Evolutionary conservation across 495 filamentous ascomycete genomes (phyloP).

Genomic region (Aspergillus asperescens): DNA sequence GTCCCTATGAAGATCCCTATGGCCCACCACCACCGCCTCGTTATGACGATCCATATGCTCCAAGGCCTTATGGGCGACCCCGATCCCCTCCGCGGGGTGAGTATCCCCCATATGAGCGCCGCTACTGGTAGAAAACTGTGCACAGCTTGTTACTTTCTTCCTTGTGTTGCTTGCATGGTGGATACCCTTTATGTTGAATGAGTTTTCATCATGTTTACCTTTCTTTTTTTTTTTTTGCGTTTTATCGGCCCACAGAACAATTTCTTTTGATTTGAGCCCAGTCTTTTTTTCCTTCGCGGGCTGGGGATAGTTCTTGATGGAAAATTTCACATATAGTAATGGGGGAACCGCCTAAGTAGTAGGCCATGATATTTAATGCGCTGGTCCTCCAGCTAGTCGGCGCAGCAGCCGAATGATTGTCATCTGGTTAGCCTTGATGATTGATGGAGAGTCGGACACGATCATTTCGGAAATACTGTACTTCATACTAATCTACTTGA

Average conservation of each 20-base stretch:
- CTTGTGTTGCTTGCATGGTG: slow-evolving; percentile 16
- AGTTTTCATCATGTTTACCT: slow-evolving; percentile 1
- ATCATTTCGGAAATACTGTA: not conserved
- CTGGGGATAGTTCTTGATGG: slow-evolving; percentile 5
- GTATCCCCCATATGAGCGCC: slow-evolving; percentile 42
- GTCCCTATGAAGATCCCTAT: slow-evolving; percentile 51
- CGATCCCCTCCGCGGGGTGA: slow-evolving; percentile 41
- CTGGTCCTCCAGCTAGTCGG: slow-evolving; percentile 6
- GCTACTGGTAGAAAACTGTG: slow-evolving; percentile 39
- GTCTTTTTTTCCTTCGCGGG: slow-evolving; percentile 6
- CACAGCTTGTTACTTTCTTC: slow-evolving; percentile 6
- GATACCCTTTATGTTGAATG: slow-evolving; percentile 24
- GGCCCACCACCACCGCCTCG: slow-evolving; percentile 42
- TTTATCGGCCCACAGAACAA: slow-evolving; percentile 6
- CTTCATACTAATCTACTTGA: not conserved
- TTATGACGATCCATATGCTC: slow-evolving; percentile 45
- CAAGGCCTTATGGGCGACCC: slow-evolving; percentile 41
- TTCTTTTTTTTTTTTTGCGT: slow-evolving; percentile 4
- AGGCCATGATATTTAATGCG: slow-evolving; percentile 11
- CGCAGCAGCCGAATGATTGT: not conserved
- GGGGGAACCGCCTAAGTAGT: slow-evolving; percentile 3
- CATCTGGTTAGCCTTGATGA: slow-evolving; percentile 8
- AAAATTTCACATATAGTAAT: slow-evolving; percentile 1
- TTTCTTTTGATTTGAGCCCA: not conserved
- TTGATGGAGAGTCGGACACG: not conserved